These are phyloP conservation scores for Venturia pyrina DNA, from an alignment of 2,329 filamentous ascomycete species.

Conservation along the genomic window DNA sequence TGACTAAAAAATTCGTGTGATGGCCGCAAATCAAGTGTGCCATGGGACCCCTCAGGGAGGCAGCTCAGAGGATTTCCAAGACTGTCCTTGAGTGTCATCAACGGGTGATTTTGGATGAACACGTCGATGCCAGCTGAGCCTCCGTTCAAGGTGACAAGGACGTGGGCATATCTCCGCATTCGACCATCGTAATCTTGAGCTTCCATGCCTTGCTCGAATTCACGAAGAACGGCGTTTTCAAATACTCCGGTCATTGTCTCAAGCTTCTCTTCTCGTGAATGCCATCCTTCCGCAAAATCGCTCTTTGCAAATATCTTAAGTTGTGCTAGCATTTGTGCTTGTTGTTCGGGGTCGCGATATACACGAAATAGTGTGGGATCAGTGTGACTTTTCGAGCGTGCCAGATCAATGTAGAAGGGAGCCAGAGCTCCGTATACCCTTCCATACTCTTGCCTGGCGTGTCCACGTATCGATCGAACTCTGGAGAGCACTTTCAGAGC, in stretches of 20 bases:
- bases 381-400: conserved; percentile 58
- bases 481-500: conserved; percentile 60
- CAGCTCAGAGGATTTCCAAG: conserved; percentile 72
- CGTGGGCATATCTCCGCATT: conserved; percentile 83
- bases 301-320: conserved; percentile 67
- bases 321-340: conserved; percentile 81
- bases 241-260: conserved; percentile 70
- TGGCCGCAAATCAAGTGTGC: conserved; percentile 64
- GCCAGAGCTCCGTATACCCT: conserved; percentile 81
- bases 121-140: conserved; percentile 69
- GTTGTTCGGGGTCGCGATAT: conserved; percentile 79
- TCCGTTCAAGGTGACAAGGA: conserved; percentile 73
- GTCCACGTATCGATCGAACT: conserved; percentile 69
- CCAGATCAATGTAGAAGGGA: conserved; percentile 81
- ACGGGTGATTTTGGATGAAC: conserved; percentile 79
- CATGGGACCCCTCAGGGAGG: conserved; percentile 55
- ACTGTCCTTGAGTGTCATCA: conserved; percentile 58
- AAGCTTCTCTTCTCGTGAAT: conserved; percentile 60
- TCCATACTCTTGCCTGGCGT: conserved; percentile 81
- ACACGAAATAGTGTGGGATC: conserved; percentile 79
- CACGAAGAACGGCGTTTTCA: conserved; percentile 77
- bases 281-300: conserved; percentile 69
- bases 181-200: conserved; percentile 77
- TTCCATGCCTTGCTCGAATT: conserved; percentile 90
- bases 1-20: conserved; percentile 72